Base-by-base conservation (phyloP, 805 yeast species). In the Pichia membranifaciens region DNA sequence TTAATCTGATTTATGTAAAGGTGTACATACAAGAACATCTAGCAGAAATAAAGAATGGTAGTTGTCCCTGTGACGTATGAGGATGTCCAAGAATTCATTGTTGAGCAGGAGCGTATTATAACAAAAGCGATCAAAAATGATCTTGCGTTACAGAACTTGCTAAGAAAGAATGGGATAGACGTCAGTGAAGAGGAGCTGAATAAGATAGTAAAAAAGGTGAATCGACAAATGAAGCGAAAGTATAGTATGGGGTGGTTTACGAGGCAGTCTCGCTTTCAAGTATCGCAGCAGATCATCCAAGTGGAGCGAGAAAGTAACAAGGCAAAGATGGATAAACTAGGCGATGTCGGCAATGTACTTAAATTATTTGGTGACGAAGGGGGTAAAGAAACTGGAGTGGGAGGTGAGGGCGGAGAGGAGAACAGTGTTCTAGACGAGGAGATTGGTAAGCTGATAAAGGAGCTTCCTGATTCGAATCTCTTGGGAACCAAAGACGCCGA, bases 191-290 rank as follows among this genome's bases (percentile, higher is more conserved):
- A 51, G n/a, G 38, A 47, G 28, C 33, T 54, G 33, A 18, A 28
- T 12, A 33, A 28, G 13, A 22, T 52, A 10, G 16, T 48, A 4
- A 18, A 20, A 5, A 36, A 20, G n/a, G 13, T 50, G 1, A 50
- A 52, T 25, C 46, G 38, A 12, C 22, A 43, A 16, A 37, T 48
- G 18, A 37, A 47, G 23, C 48, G 40, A 22, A 53, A 56, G 36
- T 60, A 59, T 35, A 29, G 43, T 12, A 49, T 52, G 4, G 49
- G 54, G n/a, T 52, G 54, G 39, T 67, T 60, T 50, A 58, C 58
- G 36, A 53, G 57, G 18, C 71, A 67, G 39, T 52, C 64, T 9
- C 52, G 60, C 15, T 52, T 60, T 41, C 63, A 65, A 44, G 54
- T 66, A 4, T 42, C 58, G 4, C 58, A 60, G 32, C 68, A 66